These are phyloP conservation scores for Penicillium crystallinum DNA, from an alignment of 495 filamentous ascomycete genomes.

Conservation along the genomic window DNA sequence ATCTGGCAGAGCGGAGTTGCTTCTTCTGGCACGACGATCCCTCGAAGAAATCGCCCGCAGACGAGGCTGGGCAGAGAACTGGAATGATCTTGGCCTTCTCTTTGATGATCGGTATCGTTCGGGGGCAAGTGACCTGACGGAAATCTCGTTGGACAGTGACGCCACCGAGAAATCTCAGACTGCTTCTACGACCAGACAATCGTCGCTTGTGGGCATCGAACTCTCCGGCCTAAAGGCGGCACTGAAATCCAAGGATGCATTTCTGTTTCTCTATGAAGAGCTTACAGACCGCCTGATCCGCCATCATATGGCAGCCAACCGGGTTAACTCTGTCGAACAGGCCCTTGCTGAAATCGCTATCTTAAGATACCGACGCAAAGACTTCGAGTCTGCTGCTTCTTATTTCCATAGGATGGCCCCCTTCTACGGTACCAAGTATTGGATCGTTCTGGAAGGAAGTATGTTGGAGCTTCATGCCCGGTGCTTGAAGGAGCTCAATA, in stretches of 20 bases:
- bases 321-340: constrained; percentile 66
- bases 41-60: constrained; percentile 69
- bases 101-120: constrained; percentile 49
- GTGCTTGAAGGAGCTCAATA: constrained; percentile 72
- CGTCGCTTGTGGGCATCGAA: constrained; percentile 28
- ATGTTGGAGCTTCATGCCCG: constrained; percentile 82
- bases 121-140: constrained; percentile 45
- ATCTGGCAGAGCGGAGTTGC: constrained; percentile 71
- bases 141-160: constrained; percentile 37
- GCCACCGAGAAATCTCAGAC: constrained; percentile 11
- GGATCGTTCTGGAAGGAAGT: constrained; percentile 72
- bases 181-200: constrained; percentile 38
- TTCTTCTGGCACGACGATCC: constrained; percentile 70
- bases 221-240: constrained; percentile 26
- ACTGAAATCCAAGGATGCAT: constrained; percentile 31
- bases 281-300: constrained; percentile 66
- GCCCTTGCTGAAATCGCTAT: constrained; percentile 82
- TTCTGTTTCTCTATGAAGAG: constrained; percentile 62
- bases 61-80: constrained; percentile 72
- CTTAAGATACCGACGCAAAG: constrained; percentile 64
- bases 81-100: constrained; percentile 55
- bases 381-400: constrained; percentile 67
- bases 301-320: constrained; percentile 70
- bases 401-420: constrained; percentile 79
- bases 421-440: constrained; percentile 74